Evolutionary conservation across 345 rosid genomes (phyloP).

Genomic region (Salix koriyanagi): DNA sequence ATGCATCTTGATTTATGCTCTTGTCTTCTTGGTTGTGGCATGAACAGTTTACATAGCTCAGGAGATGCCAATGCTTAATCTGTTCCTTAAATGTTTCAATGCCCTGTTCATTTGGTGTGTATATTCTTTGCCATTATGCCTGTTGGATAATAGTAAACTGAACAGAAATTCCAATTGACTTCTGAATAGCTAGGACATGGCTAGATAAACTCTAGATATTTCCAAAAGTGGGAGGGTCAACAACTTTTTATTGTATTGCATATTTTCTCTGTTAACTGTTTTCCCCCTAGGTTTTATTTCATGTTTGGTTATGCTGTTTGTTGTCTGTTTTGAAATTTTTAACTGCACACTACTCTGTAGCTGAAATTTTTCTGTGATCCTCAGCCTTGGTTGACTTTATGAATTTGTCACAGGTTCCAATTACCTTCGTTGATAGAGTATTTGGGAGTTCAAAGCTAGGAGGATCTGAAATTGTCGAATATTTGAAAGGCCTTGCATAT

Average conservation of each 20-base stretch:
- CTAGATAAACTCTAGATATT: neutral
- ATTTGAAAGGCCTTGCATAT: slow-evolving; percentile 80
- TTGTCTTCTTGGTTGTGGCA: neutral
- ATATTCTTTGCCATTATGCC: neutral
- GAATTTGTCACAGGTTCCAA: slow-evolving; percentile 65
- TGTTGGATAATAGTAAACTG: neutral
- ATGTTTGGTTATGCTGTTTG: neutral
- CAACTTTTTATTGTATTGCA: neutral
- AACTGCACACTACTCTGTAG: neutral
- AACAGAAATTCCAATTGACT: neutral
- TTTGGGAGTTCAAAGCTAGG: slow-evolving; percentile 97
- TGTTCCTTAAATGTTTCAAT: neutral
- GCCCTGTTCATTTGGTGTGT: neutral
- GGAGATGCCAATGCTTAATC: neutral
- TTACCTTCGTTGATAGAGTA: slow-evolving; percentile 86
- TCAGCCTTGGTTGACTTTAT: neutral
- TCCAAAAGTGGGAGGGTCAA: neutral
- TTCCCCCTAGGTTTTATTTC: neutral
- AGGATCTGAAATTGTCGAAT: slow-evolving; percentile 95
- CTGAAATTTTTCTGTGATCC: neutral
- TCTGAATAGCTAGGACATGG: neutral
- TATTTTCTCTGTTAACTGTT: neutral
- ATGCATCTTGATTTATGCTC: neutral
- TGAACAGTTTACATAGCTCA: neutral
- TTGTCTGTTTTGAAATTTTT: neutral